Conservation (phyloP, 257 asterid genomes). For the Petunia secreta region DNA sequence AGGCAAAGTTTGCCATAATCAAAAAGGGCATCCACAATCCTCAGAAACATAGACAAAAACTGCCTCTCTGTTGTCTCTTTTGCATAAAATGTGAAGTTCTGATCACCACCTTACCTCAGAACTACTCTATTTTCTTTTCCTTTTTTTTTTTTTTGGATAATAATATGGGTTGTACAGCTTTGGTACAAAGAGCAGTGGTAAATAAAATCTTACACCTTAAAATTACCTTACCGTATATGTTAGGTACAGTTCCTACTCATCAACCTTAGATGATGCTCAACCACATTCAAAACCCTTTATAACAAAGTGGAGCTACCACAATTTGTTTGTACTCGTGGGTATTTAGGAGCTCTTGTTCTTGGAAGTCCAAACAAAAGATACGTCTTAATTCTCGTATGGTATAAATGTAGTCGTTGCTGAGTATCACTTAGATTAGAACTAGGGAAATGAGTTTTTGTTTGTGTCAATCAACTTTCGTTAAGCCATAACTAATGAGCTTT, state of each 20-base stretch:
- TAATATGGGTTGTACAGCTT: too few relatives aligned
- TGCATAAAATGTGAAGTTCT: not conserved
- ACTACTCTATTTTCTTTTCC: too few relatives aligned
- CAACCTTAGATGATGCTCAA: not conserved
- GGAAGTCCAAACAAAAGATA: slow-evolving; percentile 1
- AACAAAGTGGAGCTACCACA: not conserved
- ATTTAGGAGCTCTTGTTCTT: not conserved
- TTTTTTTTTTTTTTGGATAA: too few relatives aligned
- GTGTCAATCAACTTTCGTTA: not conserved
- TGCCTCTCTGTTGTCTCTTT: not conserved
- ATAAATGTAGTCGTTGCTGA: not conserved
- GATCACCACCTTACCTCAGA: not conserved
- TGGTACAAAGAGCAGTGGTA: too few relatives aligned
- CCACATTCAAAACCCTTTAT: not conserved
- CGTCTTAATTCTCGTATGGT: not conserved
- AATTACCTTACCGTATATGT: not conserved
- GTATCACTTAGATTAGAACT: not conserved
- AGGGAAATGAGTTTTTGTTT: slow-evolving; percentile 13
- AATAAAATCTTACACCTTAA: too few relatives aligned
- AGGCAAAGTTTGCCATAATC: not conserved
- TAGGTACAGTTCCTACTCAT: slow-evolving; percentile 8
- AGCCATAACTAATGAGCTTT: slow-evolving; percentile 7
- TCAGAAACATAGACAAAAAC: not conserved
- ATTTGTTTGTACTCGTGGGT: not conserved
- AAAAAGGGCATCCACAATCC: not conserved